Base-by-base conservation (phyloP, 2,329 filamentous ascomycete genomes). In the Polytolypa hystricis region DNA sequence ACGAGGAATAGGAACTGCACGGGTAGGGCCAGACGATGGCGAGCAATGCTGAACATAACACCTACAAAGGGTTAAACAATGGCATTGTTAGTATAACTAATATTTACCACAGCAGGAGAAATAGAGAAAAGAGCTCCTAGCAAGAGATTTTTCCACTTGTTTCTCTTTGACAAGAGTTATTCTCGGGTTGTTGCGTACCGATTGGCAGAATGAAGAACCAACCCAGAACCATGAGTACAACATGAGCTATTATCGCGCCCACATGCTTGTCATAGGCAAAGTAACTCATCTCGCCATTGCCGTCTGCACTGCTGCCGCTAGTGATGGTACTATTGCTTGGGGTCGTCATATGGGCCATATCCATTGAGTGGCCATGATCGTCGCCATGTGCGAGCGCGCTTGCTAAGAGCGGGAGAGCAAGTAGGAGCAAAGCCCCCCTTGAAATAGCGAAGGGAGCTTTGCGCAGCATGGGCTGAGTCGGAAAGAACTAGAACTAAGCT, bases 11-110 rank as follows among this genome's bases (percentile, higher is more conserved):
- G 43, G 42, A 86, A 70, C 52, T 94, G 87, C 1, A 69, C 60
- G 1, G 70, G 65, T 2, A 93, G 66, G 1, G 79, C 79, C 49
- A 81, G 78, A 43, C 81, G 73, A 29, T 87, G 95, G 42, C 74
- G 76, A 23, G 81, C 80, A 44, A 94, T 68, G 38, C 85, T 93
- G 45, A 96, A 69, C 77, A 95, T 84, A 33, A 93, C 79, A 46
- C 76, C 84, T 91, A 48, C 5, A 26, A 32, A 19, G 25, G 5
- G 12, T 7, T 9, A 30, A 25, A 30, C 29, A 25, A n/a, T n/a
- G n/a, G n/a, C n/a, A n/a, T n/a, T n/a, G n/a, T n/a, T n/a, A n/a
- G n/a, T n/a, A n/a, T n/a, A n/a, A n/a, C n/a, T n/a, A n/a, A n/a
- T n/a, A n/a, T n/a, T n/a, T n/a, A n/a, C n/a, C n/a, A n/a, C n/a